Percentiles rank a stretch among this genome's conserved stretches.
Evolutionary conservation across 1,284 basidiomycete species (phyloP).

Genomic region (Rhodotorula sp.): DNA sequence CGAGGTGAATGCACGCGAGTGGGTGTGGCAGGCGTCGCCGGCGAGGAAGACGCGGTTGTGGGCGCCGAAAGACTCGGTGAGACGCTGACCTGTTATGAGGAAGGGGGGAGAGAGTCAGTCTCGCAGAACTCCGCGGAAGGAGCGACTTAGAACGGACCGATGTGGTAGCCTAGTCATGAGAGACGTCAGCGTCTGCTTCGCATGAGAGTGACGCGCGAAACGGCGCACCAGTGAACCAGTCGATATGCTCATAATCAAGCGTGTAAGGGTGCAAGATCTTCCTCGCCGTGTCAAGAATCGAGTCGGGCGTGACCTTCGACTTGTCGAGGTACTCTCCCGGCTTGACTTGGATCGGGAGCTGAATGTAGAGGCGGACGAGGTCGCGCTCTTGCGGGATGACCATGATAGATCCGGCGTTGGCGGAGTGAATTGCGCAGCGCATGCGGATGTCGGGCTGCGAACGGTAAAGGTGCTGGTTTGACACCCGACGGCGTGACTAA

Average conservation of each 20-base stretch:
- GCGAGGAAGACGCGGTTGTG: slow-evolving; percentile 69
- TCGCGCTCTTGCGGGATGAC: slow-evolving; percentile 67
- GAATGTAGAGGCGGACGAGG: slow-evolving; percentile 70
- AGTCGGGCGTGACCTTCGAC: slow-evolving; percentile 59
- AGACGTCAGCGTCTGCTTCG: too few relatives aligned
- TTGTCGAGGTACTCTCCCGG: slow-evolving; percentile 58
- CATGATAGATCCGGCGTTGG: slow-evolving; percentile 60
- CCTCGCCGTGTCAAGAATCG: slow-evolving; percentile 63
- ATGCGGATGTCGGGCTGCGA: slow-evolving; percentile 69
- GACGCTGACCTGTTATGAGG: slow-evolving; percentile 60
- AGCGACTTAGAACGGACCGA: slow-evolving; percentile 48
- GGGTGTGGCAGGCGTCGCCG: slow-evolving; percentile 61
- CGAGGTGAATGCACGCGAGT: slow-evolving; percentile 56
- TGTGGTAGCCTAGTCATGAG: slow-evolving; percentile 57
- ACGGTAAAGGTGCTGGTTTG: neutral
- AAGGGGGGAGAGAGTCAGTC: slow-evolving; percentile 25
- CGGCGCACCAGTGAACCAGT: slow-evolving; percentile 64
- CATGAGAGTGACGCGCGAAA: neutral
- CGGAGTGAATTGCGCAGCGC: slow-evolving; percentile 63
- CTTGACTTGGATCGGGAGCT: slow-evolving; percentile 55
- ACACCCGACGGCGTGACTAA: fast-evolving
- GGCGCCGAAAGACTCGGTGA: slow-evolving; percentile 65
- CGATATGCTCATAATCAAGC: slow-evolving; percentile 60
- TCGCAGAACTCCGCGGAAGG: neutral
- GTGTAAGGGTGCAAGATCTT: slow-evolving; percentile 67